Percentiles rank a stretch among this genome's conserved stretches.
These are phyloP conservation scores for Skeletonema potamos DNA, from an alignment of 108 stramenopile species.

Conservation along the genomic window DNA sequence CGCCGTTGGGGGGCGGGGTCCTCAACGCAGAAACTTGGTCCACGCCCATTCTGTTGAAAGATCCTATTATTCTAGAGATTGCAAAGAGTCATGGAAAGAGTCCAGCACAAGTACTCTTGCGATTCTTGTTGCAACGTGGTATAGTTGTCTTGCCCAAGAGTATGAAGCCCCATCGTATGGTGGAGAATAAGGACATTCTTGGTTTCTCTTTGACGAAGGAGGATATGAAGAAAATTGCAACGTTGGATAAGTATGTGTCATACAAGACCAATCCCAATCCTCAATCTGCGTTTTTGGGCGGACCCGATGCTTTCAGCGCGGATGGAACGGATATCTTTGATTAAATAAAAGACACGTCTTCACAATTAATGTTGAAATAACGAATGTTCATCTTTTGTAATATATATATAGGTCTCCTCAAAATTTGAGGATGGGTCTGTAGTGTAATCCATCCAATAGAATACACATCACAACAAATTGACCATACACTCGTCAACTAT, in stretches of 20 bases:
- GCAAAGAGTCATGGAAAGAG: conserved; percentile 48
- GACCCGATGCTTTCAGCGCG: conserved; percentile 16
- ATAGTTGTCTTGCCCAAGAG: conserved; percentile 78
- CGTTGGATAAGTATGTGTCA: conserved; percentile 24
- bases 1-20: conserved; percentile 57
- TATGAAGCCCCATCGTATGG: conserved; percentile 73
- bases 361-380: too few species aligned
- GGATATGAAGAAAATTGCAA: conserved; percentile 67
- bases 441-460: background rate
- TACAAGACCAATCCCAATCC: conserved; percentile 43
- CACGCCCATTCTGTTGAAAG: conserved; percentile 38
- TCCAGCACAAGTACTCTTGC: conserved; percentile 77
- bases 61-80: conserved; percentile 38
- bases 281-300: conserved; percentile 6
- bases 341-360: background rate
- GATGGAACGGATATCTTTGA: conserved; percentile 31
- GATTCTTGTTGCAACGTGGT: conserved; percentile 79
- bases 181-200: conserved; percentile 69
- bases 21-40: conserved; percentile 16
- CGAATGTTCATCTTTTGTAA: too few species aligned
- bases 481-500: background rate
- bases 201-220: conserved; percentile 60
- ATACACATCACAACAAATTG: background rate
- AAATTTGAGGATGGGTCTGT: background rate
- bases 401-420: too few species aligned